Base-by-base conservation (phyloP, 129 eudicot genomes). In the Flaveria brownii region DNA sequence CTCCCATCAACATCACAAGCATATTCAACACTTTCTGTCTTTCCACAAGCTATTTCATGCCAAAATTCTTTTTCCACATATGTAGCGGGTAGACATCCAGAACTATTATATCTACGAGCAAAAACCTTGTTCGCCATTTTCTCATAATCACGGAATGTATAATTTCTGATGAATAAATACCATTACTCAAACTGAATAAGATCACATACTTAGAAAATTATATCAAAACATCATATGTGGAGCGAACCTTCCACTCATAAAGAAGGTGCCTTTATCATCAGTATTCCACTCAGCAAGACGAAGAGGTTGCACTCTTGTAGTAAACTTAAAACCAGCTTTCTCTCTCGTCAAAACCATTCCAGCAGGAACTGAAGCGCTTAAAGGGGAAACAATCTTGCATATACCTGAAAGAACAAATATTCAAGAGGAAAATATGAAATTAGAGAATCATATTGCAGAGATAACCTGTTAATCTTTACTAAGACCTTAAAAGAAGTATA, bases 1-100 rank as follows among this genome's bases (percentile, higher is more conserved):
- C 99, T 95, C 70, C 99, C 99, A 85, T 95, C 99, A 83, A 95
- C 96, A 86, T 95, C 99, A 72, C 96, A 95, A 39, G 99, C 99
- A 82, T 95, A 95, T 86, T 95, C 99, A 82, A 95, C 97, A 82
- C 89, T 85, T 70, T 89, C 94, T n/a, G 95, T 87, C 85, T 89
- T 89, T 77, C 99, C 99, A 85, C 80, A 64, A 72, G 90, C 92
- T 83, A 95, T 87, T 86, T 95, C 99, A 59, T 91, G 84, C 99
- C 99, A 95, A 91, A 95, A 95, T 89, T 95, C 99, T 80, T 82
- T 95, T 76, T 95, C 99, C 88, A 95, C 65, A 80, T 82, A 91
- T 55, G 99, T 73, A 4, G 87, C 81, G 60, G 99, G 99, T 86
- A 95, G 99, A 82, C 89, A 83, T 77, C 99, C 97, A 78, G 92